phyloP scores from a whole-genome alignment of 2,329 filamentous ascomycete genomes.

The Coniochaeta ligniaria region DNA sequence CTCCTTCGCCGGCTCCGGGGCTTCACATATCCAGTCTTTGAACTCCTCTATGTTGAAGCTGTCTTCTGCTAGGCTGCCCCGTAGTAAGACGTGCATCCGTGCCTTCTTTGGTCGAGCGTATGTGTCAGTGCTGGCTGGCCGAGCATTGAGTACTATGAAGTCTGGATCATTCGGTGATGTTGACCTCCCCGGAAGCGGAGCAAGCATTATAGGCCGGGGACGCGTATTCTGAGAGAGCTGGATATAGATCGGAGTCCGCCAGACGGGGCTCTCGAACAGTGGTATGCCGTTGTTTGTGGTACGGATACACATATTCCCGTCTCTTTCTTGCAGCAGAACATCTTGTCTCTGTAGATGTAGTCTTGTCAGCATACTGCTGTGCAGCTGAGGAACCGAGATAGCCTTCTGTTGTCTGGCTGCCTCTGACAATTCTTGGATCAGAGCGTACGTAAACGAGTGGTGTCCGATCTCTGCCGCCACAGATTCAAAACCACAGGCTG shows the following conservation, averaged over 20 bases:
- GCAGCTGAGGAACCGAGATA: conserved; percentile 9
- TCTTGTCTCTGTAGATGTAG: conserved; percentile 8
- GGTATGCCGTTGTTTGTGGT: conserved; percentile 7
- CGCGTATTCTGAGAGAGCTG: conserved; percentile 2
- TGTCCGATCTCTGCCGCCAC: conserved; percentile 29
- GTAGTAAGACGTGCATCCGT: conserved; percentile 3
- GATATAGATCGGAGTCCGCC: conserved; percentile 6
- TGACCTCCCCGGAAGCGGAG: conserved; percentile 2
- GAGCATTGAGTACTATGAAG: conserved; percentile 2
- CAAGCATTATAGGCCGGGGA: conserved; percentile 8
- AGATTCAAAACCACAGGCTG: conserved; percentile 43
- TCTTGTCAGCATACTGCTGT: conserved; percentile 8
- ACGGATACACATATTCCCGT: conserved; percentile 5
- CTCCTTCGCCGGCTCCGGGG: neutral
- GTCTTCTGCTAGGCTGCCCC: conserved; percentile 6
- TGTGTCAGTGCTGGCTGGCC: neutral
- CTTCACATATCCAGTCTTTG: conserved; percentile 7
- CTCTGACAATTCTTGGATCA: conserved; percentile 11
- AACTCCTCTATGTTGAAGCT: conserved; percentile 6
- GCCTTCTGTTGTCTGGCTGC: conserved; percentile 8
- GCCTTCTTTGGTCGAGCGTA: neutral
- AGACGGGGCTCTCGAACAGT: conserved; percentile 5
- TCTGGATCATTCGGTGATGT: neutral
- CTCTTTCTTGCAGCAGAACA: neutral
- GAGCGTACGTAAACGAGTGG: conserved; percentile 7